Evolutionary conservation across 805 yeast species (phyloP).

Genomic region (Pichia sporocuriosa): DNA sequence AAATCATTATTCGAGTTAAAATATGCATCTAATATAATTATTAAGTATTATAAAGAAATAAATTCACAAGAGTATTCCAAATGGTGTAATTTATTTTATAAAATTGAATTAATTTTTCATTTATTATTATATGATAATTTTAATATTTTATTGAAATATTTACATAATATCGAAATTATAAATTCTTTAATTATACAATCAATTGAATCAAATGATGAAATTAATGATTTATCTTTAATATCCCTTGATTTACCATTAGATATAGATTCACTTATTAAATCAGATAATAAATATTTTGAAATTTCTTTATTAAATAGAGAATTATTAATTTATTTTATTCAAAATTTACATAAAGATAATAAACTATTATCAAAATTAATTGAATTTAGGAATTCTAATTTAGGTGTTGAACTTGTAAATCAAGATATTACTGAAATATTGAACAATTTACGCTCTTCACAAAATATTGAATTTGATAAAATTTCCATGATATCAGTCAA

Average conservation of each 20-base stretch:
- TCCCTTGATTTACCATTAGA: not conserved
- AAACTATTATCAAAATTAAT: constrained; percentile 14
- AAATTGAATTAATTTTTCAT: constrained; percentile 1
- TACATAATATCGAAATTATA: not conserved
- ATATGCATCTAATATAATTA: not conserved
- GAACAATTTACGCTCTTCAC: no score
- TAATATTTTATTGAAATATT: not conserved
- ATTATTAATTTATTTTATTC: not conserved
- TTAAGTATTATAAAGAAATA: not conserved
- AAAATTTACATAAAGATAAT: constrained; percentile 18
- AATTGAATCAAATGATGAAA: constrained; percentile 3
- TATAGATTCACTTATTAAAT: not conserved
- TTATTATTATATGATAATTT: constrained; percentile 2
- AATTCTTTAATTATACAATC: constrained; percentile 1
- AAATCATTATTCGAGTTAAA: not conserved
- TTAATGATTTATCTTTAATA: constrained; percentile 1
- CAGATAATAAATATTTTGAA: constrained; percentile 18
- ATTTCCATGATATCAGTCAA: no score
- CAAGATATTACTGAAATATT: no score
- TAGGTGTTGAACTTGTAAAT: no score
- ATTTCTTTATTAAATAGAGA: constrained; percentile 21
- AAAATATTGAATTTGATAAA: no score
- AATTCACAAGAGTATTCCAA: not conserved
- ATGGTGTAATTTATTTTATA: not conserved
- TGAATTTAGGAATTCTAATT: not conserved